Evolutionary conservation across 192 early-diverging fungal species (phyloP).

Genomic region (Coemansia sp.): DNA sequence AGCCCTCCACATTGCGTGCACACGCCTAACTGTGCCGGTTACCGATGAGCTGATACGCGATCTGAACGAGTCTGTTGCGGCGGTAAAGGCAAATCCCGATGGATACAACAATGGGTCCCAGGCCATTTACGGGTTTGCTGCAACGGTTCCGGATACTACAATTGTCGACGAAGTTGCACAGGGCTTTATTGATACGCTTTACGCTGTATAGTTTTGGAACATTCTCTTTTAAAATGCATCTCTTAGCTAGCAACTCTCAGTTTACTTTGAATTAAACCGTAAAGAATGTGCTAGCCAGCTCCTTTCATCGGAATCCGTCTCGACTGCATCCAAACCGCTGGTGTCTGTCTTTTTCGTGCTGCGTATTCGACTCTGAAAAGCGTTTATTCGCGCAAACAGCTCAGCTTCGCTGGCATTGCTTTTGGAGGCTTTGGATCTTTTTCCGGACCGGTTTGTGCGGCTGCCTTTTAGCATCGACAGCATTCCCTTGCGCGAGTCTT

Average conservation of each 20-base stretch:
- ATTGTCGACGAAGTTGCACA: conserved; percentile 83
- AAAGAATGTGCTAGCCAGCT: conserved; percentile 75
- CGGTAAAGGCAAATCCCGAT: conserved; percentile 65
- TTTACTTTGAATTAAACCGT: background rate
- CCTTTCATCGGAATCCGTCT: conserved; percentile 31
- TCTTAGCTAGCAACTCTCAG: too few relatives aligned
- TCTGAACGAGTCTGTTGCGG: conserved; percentile 69
- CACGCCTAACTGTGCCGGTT: conserved; percentile 69
- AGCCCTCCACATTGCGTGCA: conserved; percentile 88
- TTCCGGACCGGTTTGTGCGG: background rate
- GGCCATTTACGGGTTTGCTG: conserved; percentile 91
- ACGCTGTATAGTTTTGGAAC: conserved; percentile 54
- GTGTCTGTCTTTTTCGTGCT: conserved; percentile 37
- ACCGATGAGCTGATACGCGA: conserved; percentile 74
- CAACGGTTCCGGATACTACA: conserved; percentile 78
- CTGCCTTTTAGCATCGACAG: conserved; percentile 23
- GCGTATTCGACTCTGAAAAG: conserved; percentile 53
- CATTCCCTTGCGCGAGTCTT: background rate
- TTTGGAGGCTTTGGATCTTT: conserved; percentile 15
- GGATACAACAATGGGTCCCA: conserved; percentile 72
- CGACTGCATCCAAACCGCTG: background rate
- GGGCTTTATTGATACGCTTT: conserved; percentile 86
- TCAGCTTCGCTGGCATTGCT: conserved; percentile 44
- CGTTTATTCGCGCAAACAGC: conserved; percentile 46
- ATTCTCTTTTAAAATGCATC: background rate